phyloP scores from a whole-genome alignment of 73 alveolate genomes.

The Tetrahymena borealis region DNA sequence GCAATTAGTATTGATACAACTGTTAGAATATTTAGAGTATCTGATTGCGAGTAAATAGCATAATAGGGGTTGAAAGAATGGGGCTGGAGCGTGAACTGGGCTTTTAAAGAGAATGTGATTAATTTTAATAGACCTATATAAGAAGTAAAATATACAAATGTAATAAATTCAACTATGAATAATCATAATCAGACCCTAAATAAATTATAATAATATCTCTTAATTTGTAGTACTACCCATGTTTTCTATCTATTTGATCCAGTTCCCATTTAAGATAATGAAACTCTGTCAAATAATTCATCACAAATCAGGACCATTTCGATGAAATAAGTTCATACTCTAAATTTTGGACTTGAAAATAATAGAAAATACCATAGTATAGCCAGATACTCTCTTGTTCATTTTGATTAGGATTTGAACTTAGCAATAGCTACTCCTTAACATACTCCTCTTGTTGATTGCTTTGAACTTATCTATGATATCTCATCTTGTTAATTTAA shows the following conservation, averaged over 20 bases:
- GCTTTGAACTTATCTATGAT: background rate
- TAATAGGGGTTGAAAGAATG: background rate
- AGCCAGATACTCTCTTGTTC: background rate
- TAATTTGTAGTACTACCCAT: background rate
- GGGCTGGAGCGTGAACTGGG: background rate
- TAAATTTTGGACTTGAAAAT: background rate
- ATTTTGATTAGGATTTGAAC: background rate
- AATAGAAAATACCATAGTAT: background rate
- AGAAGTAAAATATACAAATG: background rate
- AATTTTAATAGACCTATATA: background rate
- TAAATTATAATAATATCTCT: background rate
- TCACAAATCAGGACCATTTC: background rate
- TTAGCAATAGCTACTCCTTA: background rate
- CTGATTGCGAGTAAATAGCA: background rate
- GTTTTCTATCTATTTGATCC: background rate
- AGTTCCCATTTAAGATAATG: background rate
- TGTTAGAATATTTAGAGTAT: slow-evolving; percentile 14
- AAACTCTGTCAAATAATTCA: background rate
- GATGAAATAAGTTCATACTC: background rate
- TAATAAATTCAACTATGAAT: background rate
- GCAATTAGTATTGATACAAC: slow-evolving; percentile 42
- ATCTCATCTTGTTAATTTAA: background rate
- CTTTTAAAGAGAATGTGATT: background rate
- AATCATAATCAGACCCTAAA: background rate
- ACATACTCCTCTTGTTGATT: background rate